phyloP scores from a whole-genome alignment of 2,329 filamentous ascomycete genomes.

The Xylariaceae sp. region DNA sequence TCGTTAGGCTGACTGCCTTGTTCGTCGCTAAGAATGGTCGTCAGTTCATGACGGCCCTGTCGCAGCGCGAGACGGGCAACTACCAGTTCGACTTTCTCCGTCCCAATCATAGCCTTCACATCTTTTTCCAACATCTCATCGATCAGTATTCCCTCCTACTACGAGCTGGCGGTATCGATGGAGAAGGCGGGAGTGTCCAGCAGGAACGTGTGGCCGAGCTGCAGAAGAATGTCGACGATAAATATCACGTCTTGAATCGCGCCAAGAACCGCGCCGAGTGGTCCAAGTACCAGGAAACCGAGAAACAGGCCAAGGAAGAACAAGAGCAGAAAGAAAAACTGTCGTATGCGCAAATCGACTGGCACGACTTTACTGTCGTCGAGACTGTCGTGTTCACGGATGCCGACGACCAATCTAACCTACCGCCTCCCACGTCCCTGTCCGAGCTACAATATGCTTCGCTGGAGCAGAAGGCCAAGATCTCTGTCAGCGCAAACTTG shows the following conservation, averaged over 20 bases:
- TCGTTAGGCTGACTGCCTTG: conserved; percentile 74
- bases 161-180: conserved; percentile 64
- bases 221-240: conserved; percentile 72
- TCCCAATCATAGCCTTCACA: conserved; percentile 92
- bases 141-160: conserved; percentile 89
- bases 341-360: conserved; percentile 84
- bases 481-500: conserved; percentile 76
- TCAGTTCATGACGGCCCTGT: conserved; percentile 84
- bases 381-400: conserved; percentile 93
- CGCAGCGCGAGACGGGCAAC: conserved; percentile 84
- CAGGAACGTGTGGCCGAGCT: conserved; percentile 71
- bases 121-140: conserved; percentile 88
- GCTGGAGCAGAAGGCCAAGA: conserved; percentile 89
- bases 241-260: conserved; percentile 73
- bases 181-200: conserved; percentile 65
- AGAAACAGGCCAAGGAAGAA: conserved; percentile 87
- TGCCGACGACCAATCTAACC: conserved; percentile 77
- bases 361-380: conserved; percentile 95
- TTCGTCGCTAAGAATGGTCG: conserved; percentile 93
- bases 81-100: conserved; percentile 95
- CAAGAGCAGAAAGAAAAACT: conserved; percentile 77
- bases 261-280: conserved; percentile 87
- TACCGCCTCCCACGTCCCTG: conserved; percentile 85
- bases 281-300: conserved; percentile 76
- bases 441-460: conserved; percentile 92